phyloP scores from a whole-genome alignment of 2,329 filamentous ascomycete genomes.

The Paraphaeosphaeria sporulosa region DNA sequence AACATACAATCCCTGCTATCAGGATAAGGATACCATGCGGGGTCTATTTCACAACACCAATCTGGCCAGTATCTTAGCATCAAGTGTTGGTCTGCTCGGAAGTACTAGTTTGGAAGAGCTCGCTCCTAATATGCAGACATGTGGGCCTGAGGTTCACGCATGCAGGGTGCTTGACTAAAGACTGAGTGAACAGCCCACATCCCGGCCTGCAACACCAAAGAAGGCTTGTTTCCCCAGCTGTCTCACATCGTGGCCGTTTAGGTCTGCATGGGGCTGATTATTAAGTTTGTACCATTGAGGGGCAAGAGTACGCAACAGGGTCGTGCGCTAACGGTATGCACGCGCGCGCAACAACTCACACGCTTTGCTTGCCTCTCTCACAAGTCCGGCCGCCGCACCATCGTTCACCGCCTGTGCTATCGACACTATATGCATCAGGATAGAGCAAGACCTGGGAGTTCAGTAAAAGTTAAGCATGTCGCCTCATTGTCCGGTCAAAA shows the following conservation, averaged over 20 bases:
- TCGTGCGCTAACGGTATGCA: conserved; percentile 3
- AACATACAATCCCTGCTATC: neutral
- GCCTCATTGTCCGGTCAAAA: conserved; percentile 15
- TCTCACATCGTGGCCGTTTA: neutral
- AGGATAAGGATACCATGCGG: neutral
- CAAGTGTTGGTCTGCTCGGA: neutral
- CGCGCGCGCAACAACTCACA: neutral
- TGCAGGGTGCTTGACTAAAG: neutral
- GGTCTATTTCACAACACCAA: neutral
- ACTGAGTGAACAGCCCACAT: neutral
- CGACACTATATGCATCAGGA: neutral
- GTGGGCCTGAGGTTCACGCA: neutral
- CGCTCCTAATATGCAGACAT: neutral
- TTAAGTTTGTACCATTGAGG: neutral
- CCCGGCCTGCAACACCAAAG: neutral
- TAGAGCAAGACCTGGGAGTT: neutral
- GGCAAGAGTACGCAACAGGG: neutral
- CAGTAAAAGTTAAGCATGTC: conserved; percentile 1
- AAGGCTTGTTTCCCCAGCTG: conserved; percentile 10
- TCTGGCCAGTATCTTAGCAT: neutral
- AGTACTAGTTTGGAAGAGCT: neutral
- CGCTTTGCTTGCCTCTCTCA: conserved; percentile 12
- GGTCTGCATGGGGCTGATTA: neutral
- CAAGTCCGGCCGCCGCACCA: neutral
- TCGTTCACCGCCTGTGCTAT: conserved; percentile 17